These are phyloP conservation scores for Pseudonectria buxi DNA, from an alignment of 2,329 filamentous ascomycete species.

Conservation along the genomic window DNA sequence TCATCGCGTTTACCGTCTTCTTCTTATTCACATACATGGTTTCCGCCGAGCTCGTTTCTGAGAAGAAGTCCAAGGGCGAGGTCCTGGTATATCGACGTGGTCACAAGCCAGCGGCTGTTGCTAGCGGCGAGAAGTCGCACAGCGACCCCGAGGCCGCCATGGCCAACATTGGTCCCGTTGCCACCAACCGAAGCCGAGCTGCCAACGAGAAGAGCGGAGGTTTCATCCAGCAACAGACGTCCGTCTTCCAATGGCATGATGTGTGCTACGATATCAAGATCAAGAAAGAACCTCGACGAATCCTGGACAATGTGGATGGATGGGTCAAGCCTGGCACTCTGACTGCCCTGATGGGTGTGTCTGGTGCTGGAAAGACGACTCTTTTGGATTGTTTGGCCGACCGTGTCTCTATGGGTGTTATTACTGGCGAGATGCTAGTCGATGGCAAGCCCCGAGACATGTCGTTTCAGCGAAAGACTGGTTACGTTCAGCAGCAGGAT, in stretches of 20 bases:
- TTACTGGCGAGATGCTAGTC: constrained; percentile 73
- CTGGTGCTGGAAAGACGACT: constrained; percentile 90
- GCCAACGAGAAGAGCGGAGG: constrained; percentile 34
- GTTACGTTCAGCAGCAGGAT: constrained; percentile 91
- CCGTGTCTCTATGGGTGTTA: constrained; percentile 81
- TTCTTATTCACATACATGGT: constrained; percentile 57
- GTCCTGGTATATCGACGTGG: constrained; percentile 68
- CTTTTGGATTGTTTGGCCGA: constrained; percentile 80
- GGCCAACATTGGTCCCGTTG: constrained; percentile 41
- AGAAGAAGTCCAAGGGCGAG: constrained; percentile 67
- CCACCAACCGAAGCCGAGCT: constrained; percentile 34
- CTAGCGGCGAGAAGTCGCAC: constrained; percentile 54
- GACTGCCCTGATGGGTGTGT: constrained; percentile 86
- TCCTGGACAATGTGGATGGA: constrained; percentile 80
- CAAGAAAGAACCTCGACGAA: constrained; percentile 66
- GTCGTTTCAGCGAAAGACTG: constrained; percentile 86
- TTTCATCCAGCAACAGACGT: constrained; percentile 52
- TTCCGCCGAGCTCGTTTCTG: constrained; percentile 59
- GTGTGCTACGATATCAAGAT: constrained; percentile 75
- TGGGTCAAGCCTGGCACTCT: constrained; percentile 92
- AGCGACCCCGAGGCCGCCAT: constrained; percentile 51
- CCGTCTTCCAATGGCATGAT: constrained; percentile 79
- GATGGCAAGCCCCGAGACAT: constrained; percentile 61
- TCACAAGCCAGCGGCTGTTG: constrained; percentile 51
- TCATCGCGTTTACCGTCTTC: constrained; percentile 57